Evolutionary conservation across 495 filamentous ascomycete species (phyloP).

Genomic region (Aspergillus saccharolyticus): DNA sequence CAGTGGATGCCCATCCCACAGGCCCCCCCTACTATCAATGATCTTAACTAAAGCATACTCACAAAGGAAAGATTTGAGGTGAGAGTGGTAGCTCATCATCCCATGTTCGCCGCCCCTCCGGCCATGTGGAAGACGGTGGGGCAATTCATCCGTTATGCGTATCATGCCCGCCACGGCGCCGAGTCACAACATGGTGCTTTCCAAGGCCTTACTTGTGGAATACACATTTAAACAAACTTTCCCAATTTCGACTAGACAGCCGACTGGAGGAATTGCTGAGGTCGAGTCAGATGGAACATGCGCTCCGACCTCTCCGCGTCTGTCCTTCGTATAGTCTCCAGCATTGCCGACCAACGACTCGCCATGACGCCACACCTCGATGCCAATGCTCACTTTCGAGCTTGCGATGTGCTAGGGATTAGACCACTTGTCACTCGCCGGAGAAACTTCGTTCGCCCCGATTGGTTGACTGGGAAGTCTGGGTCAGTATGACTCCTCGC

Average conservation of each 20-base stretch:
- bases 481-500: neutral
- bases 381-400: neutral
- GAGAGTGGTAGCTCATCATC: neutral
- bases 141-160: neutral
- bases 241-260: neutral
- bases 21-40: too few species aligned
- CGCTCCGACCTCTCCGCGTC: neutral
- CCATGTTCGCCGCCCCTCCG: neutral
- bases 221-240: neutral
- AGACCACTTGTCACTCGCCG: neutral
- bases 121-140: constrained; percentile 5
- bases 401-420: too few species aligned
- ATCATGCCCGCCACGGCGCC: neutral
- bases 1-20: neutral
- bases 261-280: neutral
- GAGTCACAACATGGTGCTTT: constrained; percentile 1
- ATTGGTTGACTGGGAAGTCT: neutral
- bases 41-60: too few species aligned
- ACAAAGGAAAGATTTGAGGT: neutral
- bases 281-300: neutral
- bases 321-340: constrained; percentile 1
- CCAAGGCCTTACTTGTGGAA: neutral
- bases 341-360: neutral
- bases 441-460: neutral
- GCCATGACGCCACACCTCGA: neutral